Evolutionary conservation across 768 basidiomycete species (phyloP).

Genomic region (Clathrus columnatus): DNA sequence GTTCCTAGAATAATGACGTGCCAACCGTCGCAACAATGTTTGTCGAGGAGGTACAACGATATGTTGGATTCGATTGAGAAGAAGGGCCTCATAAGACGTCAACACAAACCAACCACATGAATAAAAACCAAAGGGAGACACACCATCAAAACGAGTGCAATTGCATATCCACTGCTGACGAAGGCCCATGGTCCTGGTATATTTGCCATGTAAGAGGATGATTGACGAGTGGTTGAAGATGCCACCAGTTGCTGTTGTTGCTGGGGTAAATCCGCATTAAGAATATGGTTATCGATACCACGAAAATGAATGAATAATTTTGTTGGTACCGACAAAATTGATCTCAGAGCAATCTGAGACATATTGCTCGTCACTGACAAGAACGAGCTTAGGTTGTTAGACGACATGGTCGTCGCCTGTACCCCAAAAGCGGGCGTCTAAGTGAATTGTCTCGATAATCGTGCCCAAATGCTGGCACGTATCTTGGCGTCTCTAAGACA

Average conservation of each 20-base stretch:
- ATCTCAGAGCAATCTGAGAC: slow-evolving; percentile 13
- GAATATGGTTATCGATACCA: slow-evolving; percentile 21
- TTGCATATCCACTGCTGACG: slow-evolving; percentile 63
- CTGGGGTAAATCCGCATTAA: neutral
- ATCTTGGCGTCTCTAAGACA: slow-evolving; percentile 20
- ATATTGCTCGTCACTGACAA: slow-evolving; percentile 5
- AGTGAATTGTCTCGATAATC: neutral
- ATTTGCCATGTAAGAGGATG: slow-evolving; percentile 15
- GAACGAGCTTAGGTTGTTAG: slow-evolving; percentile 5
- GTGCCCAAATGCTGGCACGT: slow-evolving; percentile 2
- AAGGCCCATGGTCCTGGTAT: slow-evolving; percentile 63
- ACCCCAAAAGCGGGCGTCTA: neutral
- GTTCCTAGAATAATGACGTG: slow-evolving; percentile 8
- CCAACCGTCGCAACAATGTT: slow-evolving; percentile 20
- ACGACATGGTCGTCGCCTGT: neutral
- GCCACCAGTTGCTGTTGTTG: neutral
- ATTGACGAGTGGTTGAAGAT: slow-evolving; percentile 9
- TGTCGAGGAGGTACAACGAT: slow-evolving; percentile 59
- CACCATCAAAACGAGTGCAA: slow-evolving; percentile 61
- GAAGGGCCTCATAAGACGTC: slow-evolving; percentile 40
- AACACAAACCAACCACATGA: neutral
- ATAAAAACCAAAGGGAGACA: slow-evolving; percentile 12
- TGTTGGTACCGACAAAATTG: slow-evolving; percentile 32
- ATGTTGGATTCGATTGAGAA: slow-evolving; percentile 71
- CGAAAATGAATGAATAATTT: slow-evolving; percentile 33